A percentile compares a stretch with the other conserved stretches of the same genome.
These are phyloP conservation scores for Ustilaginoidea virens DNA, from an alignment of 2,329 filamentous ascomycete species.

Conservation along the genomic window DNA sequence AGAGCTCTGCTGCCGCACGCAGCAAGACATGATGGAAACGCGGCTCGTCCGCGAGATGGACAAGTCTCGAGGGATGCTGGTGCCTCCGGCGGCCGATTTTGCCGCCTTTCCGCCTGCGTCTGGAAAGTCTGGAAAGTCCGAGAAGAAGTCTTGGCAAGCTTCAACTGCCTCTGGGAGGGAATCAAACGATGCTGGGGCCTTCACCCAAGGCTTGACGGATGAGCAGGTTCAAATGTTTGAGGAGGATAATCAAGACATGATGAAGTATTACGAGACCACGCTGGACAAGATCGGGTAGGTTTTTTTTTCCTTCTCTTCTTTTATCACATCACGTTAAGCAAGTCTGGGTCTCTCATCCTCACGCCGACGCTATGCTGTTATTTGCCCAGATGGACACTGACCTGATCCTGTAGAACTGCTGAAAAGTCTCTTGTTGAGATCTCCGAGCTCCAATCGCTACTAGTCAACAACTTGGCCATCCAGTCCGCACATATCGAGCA, in stretches of 20 bases:
- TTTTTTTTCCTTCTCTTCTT: too few relatives aligned
- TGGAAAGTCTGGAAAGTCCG: too few relatives aligned
- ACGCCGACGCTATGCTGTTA: too few relatives aligned
- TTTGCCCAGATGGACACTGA: neutral
- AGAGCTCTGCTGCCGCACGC: constrained; percentile 60
- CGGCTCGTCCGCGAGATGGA: constrained; percentile 72
- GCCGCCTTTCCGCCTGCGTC: constrained; percentile 14
- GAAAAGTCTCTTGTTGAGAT: constrained; percentile 89
- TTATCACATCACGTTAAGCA: too few relatives aligned
- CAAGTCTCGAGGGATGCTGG: constrained; percentile 69
- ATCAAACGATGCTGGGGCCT: constrained; percentile 8
- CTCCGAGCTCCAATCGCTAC: constrained; percentile 75
- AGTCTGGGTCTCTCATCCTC: neutral
- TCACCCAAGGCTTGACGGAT: constrained; percentile 46
- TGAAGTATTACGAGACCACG: constrained; percentile 88
- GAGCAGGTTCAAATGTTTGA: constrained; percentile 92
- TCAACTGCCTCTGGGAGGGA: neutral
- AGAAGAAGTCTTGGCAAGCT: constrained; percentile 4
- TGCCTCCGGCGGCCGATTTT: constrained; percentile 17
- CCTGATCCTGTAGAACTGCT: constrained; percentile 43
- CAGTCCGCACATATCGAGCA: constrained; percentile 85
- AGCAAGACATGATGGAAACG: constrained; percentile 88
- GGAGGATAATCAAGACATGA: constrained; percentile 80
- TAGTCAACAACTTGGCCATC: constrained; percentile 70
- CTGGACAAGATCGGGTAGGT: constrained; percentile 83